These are phyloP conservation scores for Pseudogymnoascus sp. DNA, from an alignment of 2,329 filamentous ascomycete species.

Conservation along the genomic window DNA sequence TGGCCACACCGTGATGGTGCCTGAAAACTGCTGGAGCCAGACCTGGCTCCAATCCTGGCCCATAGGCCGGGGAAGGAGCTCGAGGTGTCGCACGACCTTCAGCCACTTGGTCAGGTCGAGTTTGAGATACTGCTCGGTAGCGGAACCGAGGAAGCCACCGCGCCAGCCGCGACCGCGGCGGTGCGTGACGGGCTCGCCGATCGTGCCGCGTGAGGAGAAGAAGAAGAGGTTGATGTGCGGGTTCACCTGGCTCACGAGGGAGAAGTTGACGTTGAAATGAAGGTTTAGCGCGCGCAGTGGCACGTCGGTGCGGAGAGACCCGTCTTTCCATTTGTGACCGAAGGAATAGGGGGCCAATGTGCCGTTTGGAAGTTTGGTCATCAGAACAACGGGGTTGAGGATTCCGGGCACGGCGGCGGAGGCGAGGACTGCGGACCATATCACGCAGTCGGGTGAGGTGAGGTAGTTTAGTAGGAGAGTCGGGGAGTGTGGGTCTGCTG, in stretches of 20 bases:
- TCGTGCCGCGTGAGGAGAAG: conserved; percentile 86
- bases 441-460: conserved; percentile 91
- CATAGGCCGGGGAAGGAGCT: conserved; percentile 79
- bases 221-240: conserved; percentile 99
- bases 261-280: conserved; percentile 98
- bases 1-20: conserved; percentile 95
- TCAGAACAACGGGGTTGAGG: conserved; percentile 86
- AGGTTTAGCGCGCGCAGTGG: conserved; percentile 89
- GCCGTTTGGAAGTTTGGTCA: conserved; percentile 76
- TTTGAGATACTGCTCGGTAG: conserved; percentile 90
- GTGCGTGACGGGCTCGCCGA: conserved; percentile 90
- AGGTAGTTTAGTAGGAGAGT: conserved; percentile 92
- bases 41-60: conserved; percentile 97
- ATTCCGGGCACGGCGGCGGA: conserved; percentile 95
- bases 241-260: conserved; percentile 82
- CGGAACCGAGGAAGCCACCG: conserved; percentile 86
- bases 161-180: conserved; percentile 90
- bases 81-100: conserved; percentile 84
- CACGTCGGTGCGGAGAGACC: conserved; percentile 87
- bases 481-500: conserved; percentile 84
- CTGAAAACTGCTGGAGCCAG: conserved; percentile 91
- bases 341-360: conserved; percentile 84
- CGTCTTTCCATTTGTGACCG: conserved; percentile 99
- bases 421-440: conserved; percentile 93
- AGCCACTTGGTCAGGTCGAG: conserved; percentile 97